Conservation (phyloP, 2,329 filamentous ascomycete species). For the Pseudocercospora fuligena region DNA sequence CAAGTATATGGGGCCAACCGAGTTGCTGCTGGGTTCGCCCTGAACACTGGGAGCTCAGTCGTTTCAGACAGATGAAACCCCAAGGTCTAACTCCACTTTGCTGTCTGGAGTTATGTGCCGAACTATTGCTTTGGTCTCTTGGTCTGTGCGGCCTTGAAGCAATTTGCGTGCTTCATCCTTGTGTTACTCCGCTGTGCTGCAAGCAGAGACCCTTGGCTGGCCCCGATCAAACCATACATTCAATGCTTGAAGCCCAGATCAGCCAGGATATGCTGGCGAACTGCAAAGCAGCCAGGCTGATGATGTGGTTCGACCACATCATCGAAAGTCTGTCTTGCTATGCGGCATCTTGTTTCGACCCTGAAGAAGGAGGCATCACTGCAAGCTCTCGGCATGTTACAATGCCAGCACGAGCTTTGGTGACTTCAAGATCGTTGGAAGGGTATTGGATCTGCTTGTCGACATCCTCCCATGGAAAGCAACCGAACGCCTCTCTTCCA, state of each 20-base stretch:
- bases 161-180: conserved; percentile 14
- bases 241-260: conserved; percentile 8
- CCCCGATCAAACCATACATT: background rate
- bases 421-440: background rate
- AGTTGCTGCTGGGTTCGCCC: background rate
- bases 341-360: conserved; percentile 6
- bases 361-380: background rate
- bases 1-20: conserved; percentile 1
- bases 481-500: background rate
- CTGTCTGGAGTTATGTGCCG: background rate
- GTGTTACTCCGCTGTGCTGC: conserved; percentile 4
- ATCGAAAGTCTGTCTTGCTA: conserved; percentile 2
- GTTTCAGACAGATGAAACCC: conserved; percentile 15
- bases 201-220: conserved; percentile 13
- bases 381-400: background rate
- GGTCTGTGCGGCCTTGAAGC: conserved; percentile 11
- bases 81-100: background rate
- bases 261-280: conserved; percentile 9
- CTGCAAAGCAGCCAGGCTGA: background rate
- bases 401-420: background rate
- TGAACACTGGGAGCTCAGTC: background rate
- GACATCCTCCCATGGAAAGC: background rate
- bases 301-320: conserved; percentile 9
- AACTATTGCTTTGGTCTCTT: background rate
- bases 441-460: background rate